Conservation (phyloP, 2,329 filamentous ascomycete genomes). For the Elsinoe batatas region DNA sequence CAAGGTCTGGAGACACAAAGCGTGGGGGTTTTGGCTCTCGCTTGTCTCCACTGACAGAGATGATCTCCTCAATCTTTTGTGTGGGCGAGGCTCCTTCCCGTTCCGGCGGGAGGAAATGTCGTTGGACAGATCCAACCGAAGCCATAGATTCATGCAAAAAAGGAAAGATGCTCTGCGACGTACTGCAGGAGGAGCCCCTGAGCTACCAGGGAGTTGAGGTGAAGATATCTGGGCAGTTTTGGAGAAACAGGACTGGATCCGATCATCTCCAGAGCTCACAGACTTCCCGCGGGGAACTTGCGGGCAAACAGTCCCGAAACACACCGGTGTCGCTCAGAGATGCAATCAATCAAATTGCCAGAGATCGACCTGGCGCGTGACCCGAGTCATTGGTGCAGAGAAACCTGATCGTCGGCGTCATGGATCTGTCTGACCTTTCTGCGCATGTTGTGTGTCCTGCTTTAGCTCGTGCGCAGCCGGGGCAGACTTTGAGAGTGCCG, state of each 20-base stretch:
- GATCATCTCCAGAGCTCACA: background rate
- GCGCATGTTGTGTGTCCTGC: background rate
- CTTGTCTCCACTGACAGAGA: background rate
- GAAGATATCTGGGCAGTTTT: background rate
- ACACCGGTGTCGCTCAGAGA: background rate
- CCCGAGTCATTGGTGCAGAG: slow-evolving; percentile 8
- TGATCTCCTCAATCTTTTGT: background rate
- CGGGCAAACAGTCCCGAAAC: slow-evolving; percentile 4
- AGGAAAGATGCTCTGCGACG: background rate
- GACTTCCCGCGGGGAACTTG: slow-evolving; percentile 1
- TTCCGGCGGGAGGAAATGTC: background rate
- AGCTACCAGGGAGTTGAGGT: background rate
- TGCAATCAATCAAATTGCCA: background rate
- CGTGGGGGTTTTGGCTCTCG: background rate
- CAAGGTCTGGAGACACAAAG: background rate
- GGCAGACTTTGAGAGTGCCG: background rate
- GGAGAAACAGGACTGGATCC: background rate
- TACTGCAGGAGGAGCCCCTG: background rate
- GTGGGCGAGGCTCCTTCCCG: background rate
- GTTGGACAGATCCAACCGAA: background rate
- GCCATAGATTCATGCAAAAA: background rate
- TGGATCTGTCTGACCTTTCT: slow-evolving; percentile 4
- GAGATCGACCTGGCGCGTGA: slow-evolving; percentile 9
- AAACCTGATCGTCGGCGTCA: slow-evolving; percentile 11
- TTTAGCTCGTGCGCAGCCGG: background rate